phyloP scores from a whole-genome alignment of 257 asterid species.

The Jacaranda mimosifolia region DNA sequence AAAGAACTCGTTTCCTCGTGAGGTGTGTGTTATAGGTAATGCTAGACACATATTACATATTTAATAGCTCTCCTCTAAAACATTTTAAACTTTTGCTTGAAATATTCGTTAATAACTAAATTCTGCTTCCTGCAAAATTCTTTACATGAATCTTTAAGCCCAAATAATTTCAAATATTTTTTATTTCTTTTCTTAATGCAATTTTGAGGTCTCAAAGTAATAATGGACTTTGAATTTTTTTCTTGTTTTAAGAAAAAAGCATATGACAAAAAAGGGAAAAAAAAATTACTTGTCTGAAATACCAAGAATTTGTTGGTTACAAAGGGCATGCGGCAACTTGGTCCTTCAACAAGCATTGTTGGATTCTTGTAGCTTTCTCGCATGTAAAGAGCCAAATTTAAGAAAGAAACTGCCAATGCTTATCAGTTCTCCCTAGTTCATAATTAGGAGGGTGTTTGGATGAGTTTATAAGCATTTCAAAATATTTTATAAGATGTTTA shows the following conservation, averaged over 20 bases:
- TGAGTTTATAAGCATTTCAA: too few relatives aligned
- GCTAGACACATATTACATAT: too few relatives aligned
- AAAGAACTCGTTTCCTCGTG: too few relatives aligned
- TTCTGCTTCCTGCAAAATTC: too few relatives aligned
- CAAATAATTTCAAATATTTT: background rate
- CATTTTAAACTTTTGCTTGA: too few relatives aligned
- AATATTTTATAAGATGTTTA: too few relatives aligned
- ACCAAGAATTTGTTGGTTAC: slow-evolving; percentile 27
- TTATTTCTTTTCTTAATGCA: background rate
- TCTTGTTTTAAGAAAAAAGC: background rate
- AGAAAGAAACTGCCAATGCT: slow-evolving; percentile 6
- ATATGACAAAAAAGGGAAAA: background rate
- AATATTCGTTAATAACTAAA: too few relatives aligned
- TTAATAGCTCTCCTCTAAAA: too few relatives aligned
- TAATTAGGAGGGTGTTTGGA: background rate
- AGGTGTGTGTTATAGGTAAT: too few relatives aligned
- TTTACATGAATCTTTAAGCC: too few relatives aligned
- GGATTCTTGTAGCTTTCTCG: background rate
- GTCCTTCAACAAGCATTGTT: background rate
- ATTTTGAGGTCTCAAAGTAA: slow-evolving; percentile 31
- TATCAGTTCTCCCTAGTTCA: background rate
- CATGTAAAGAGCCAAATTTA: background rate
- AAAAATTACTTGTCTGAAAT: background rate
- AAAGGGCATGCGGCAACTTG: slow-evolving; percentile 14
- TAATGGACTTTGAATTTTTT: background rate